These are phyloP conservation scores for Sporothrix protearum DNA, from an alignment of 2,329 filamentous ascomycete genomes.

Conservation along the genomic window DNA sequence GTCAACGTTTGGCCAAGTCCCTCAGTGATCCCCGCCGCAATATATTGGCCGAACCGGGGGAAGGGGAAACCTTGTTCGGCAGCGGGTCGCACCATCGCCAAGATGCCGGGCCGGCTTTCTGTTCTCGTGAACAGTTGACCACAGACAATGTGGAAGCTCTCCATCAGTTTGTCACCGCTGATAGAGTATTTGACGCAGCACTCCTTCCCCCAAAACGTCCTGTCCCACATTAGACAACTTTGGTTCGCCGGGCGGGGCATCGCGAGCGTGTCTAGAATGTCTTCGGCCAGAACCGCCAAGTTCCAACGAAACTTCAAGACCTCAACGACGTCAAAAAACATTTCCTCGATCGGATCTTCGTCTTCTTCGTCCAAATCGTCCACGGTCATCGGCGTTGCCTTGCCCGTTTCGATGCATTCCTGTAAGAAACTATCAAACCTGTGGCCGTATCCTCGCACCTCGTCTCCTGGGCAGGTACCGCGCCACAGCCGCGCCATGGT, in stretches of 20 bases:
- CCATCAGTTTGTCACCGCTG: no score
- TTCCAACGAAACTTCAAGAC: neutral
- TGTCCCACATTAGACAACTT: neutral
- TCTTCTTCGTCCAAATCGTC: neutral
- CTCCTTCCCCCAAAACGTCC: neutral
- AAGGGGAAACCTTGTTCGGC: neutral
- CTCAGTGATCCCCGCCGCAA: neutral
- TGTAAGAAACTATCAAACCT: neutral
- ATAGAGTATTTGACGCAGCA: no score
- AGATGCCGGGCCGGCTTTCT: neutral
- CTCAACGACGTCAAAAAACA: neutral
- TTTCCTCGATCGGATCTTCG: neutral
- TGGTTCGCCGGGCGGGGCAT: neutral
- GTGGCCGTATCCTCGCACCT: neutral
- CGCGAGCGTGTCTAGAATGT: neutral
- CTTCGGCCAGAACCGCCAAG: neutral
- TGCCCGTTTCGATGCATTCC: neutral
- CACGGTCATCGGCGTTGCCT: neutral
- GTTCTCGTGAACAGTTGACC: no score
- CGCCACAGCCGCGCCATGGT: neutral
- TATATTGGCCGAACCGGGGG: neutral
- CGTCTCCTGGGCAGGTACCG: constrained; percentile 8
- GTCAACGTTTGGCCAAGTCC: no score
- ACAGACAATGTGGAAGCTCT: no score
- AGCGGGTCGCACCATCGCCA: neutral